phyloP scores from a whole-genome alignment of 176 grass and related monocot species.

The Thalia dealbata region DNA sequence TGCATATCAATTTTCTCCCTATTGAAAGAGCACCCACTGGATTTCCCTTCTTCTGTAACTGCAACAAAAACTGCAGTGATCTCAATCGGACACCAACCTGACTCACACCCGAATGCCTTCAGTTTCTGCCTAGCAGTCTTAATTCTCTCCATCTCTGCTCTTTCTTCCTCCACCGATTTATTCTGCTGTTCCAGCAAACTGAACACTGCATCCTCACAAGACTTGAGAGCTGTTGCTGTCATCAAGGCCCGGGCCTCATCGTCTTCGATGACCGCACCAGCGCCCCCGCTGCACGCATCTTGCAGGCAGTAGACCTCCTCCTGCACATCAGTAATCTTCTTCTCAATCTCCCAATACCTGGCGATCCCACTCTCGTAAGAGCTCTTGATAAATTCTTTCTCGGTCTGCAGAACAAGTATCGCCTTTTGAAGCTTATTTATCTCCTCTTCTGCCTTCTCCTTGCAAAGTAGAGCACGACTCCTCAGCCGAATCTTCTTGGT shows the following conservation, averaged over 20 bases:
- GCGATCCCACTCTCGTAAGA: conserved; percentile 9
- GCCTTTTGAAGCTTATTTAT: conserved; percentile 3
- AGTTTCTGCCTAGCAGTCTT: background rate
- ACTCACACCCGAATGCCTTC: background rate
- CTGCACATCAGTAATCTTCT: conserved; percentile 11
- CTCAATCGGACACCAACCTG: background rate
- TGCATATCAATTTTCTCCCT: background rate
- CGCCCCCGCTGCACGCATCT: background rate
- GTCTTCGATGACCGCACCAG: conserved; percentile 10
- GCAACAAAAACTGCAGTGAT: background rate
- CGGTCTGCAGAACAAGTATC: conserved; percentile 12
- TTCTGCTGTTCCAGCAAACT: conserved; percentile 2
- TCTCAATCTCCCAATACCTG: conserved; percentile 17
- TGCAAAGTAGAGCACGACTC: background rate
- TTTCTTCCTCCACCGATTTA: conserved; percentile 3
- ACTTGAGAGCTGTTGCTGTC: conserved; percentile 10
- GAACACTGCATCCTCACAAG: conserved; percentile 11
- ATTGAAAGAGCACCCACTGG: background rate
- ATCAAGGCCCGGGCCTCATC: conserved; percentile 8
- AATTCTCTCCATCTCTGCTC: background rate
- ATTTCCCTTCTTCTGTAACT: background rate
- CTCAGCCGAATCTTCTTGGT: conserved; percentile 12
- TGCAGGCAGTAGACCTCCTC: conserved; percentile 3
- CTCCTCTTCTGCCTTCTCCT: conserved; percentile 15
- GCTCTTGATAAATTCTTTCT: conserved; percentile 13